phyloP scores from a whole-genome alignment of 306 rosid genomes.

The Canavalia gladiata region DNA sequence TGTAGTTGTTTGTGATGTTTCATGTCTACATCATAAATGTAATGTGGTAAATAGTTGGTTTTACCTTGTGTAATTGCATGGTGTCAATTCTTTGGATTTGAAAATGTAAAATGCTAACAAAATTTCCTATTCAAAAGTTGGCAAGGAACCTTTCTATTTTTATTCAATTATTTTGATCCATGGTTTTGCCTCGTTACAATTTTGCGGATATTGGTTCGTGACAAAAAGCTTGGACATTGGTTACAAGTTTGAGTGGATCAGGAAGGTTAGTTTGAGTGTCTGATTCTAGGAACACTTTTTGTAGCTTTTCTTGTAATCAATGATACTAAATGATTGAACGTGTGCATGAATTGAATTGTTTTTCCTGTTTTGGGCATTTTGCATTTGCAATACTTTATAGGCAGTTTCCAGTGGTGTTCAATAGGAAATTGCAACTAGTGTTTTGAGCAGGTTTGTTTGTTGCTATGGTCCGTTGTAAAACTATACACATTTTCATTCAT shows the following conservation, averaged over 20 bases:
- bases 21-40: background rate
- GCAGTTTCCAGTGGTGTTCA: too few species aligned
- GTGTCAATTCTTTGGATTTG: constrained; percentile 1
- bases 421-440: too few species aligned
- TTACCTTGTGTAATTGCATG: background rate
- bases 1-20: constrained; percentile 20
- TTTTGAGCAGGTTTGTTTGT: too few species aligned
- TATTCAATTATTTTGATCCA: background rate
- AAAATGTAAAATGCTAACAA: background rate
- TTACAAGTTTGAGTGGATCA: background rate
- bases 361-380: too few species aligned
- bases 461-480: too few species aligned
- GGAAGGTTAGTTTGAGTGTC: background rate
- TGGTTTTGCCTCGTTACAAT: background rate
- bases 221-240: background rate
- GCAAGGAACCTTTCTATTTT: background rate
- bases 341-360: too few species aligned
- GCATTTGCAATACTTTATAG: too few species aligned
- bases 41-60: constrained; percentile 31
- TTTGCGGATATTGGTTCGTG: background rate
- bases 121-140: background rate
- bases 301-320: background rate
- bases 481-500: too few species aligned
- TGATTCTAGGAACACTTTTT: background rate
- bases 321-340: background rate